Conservation (phyloP, 257 asterid genomes). For the Nicotiana tomentosiformis region DNA sequence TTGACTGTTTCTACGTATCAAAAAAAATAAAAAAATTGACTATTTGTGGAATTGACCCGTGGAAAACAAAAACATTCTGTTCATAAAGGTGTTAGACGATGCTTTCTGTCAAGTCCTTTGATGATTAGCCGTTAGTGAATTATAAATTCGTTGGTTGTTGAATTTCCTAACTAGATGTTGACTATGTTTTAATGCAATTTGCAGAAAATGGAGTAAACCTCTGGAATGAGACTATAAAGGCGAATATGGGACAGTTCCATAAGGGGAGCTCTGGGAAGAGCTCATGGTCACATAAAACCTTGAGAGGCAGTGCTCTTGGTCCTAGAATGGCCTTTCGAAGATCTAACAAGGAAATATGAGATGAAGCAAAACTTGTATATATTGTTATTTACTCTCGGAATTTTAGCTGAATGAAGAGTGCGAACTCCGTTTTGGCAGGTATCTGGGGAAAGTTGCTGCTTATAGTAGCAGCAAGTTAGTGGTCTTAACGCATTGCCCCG, state of each 20-base stretch:
- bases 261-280: constrained; percentile 32
- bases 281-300: constrained; percentile 54
- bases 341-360: constrained; percentile 35
- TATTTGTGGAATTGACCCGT: background rate
- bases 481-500: background rate
- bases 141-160: background rate
- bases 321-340: constrained; percentile 42
- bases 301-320: too few relatives aligned
- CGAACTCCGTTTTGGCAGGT: background rate
- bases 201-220: constrained; percentile 33
- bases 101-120: background rate
- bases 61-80: background rate
- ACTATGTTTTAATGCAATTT: background rate
- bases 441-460: background rate
- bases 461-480: background rate
- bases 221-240: constrained; percentile 55
- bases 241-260: constrained; percentile 44
- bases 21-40: background rate
- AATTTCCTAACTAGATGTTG: background rate
- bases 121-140: background rate
- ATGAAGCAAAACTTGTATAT: constrained; percentile 7
- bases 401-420: background rate
- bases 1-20: background rate
- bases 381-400: background rate
- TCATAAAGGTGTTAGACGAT: background rate